phyloP scores from a whole-genome alignment of 1,284 basidiomycete species.

The Butyriboletus appendiculatus region DNA sequence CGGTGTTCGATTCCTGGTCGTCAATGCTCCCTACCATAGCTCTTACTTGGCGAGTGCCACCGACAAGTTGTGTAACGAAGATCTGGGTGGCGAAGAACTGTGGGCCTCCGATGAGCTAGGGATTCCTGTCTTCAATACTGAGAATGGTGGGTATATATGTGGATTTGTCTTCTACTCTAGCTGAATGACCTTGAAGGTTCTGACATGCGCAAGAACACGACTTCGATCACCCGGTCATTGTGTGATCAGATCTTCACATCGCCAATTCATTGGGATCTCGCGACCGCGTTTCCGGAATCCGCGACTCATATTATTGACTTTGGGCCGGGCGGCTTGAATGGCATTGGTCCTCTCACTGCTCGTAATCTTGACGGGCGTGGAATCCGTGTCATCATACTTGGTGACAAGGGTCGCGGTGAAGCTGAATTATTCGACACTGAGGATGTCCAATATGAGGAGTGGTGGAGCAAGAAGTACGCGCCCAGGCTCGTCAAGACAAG shows the following conservation, averaged over 20 bases:
- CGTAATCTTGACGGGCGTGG: conserved; percentile 93
- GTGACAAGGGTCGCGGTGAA: conserved; percentile 84
- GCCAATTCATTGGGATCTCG: conserved; percentile 92
- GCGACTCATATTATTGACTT: conserved; percentile 97
- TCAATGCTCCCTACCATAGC: conserved; percentile 96
- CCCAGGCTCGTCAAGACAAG: conserved; percentile 88
- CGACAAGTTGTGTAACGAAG: conserved; percentile 72
- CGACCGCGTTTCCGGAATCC: conserved; percentile 84
- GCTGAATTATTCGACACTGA: conserved; percentile 80
- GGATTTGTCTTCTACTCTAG: conserved; percentile 7
- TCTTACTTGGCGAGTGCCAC: conserved; percentile 80
- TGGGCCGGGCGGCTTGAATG: conserved; percentile 92
- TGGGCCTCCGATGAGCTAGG: conserved; percentile 78
- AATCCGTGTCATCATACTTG: conserved; percentile 83
- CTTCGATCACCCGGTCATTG: conserved; percentile 79
- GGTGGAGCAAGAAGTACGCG: conserved; percentile 90
- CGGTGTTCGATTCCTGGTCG: conserved; percentile 89
- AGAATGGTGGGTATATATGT: conserved; percentile 65
- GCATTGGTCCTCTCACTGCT: conserved; percentile 90
- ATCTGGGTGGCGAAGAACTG: conserved; percentile 77
- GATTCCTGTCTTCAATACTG: conserved; percentile 91
- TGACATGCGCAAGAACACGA: conserved; percentile 68
- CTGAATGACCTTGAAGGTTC: conserved; percentile 54
- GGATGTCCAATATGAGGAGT: conserved; percentile 75
- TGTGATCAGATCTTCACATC: conserved; percentile 93